Evolutionary conservation across 306 rosid genomes (phyloP), one percentile per base, ranked within the genome.

Genomic region (Rosa multiflora): DNA sequence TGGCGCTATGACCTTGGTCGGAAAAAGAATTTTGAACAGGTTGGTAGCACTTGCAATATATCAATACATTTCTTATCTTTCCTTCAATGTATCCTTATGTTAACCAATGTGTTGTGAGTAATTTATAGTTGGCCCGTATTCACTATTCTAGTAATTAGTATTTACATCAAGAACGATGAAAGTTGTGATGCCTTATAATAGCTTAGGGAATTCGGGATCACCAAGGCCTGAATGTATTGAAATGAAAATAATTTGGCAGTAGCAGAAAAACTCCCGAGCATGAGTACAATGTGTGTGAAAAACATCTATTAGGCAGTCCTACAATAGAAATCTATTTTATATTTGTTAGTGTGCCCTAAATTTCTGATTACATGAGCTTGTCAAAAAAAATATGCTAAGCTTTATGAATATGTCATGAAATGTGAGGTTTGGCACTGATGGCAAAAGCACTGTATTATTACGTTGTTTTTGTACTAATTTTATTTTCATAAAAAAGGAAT

Each of bases 1-100:
- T 96, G 99, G 99, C 97, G 93, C 47, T 96, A 91, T 75, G 98
- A 96, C 82, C 98, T 96, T 75, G 98, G 99, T 67, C 96, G 93
- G 56, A 87, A 92, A 59, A 96, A 85, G 88, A 96, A 96, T 82
- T 96, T 93, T 76, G 99, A 96, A 79, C 99, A 96, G 99, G 99
- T 96, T 8, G 52, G 90, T 82, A 35, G 46, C 23, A 73, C 11
- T 61, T 75, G 6, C n/a, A 3, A 46, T 62, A 2, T 6, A 5
- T 46, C 7, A 75, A 29, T 46, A n/a, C n/a, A 46, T 20, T 26
- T 61, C 46, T n/a, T 52, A 53, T 20, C 42, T 67, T 20, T 35
- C 23, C 18, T 52, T 39, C 8, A 23, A 29, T 11, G 10, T 39
- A 63, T 39, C 20, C 20, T 62, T 46, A 26, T 47, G 1, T 10